phyloP scores from a whole-genome alignment of 306 rosid species.

The Senna siamea region DNA sequence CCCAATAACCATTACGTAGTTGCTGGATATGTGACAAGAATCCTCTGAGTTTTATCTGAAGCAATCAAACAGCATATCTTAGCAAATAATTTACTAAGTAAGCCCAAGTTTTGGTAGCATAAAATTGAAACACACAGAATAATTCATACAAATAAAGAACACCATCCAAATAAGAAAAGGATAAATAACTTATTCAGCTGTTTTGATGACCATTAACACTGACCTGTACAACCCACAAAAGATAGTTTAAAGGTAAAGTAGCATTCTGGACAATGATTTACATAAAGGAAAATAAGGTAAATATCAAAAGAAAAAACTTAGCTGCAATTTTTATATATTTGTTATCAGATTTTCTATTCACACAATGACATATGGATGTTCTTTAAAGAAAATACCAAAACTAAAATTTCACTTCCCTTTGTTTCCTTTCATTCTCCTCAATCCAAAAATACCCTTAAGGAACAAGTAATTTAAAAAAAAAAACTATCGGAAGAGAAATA shows the following conservation, averaged over 20 bases:
- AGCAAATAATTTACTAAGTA: constrained; percentile 26
- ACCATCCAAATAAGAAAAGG: neutral
- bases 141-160: neutral
- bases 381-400: too few species aligned
- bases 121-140: constrained; percentile 30
- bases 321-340: too few species aligned
- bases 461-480: neutral
- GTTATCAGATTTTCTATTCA: too few species aligned
- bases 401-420: too few species aligned
- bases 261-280: too few species aligned
- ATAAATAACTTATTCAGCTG: constrained; percentile 1
- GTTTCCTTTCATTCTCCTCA: too few species aligned
- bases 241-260: neutral
- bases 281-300: too few species aligned
- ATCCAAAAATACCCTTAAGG: neutral
- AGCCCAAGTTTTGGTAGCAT: constrained; percentile 30
- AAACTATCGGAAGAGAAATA: neutral
- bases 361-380: too few species aligned
- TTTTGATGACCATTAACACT: constrained; percentile 19
- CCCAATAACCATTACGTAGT: constrained; percentile 85
- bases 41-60: constrained; percentile 95
- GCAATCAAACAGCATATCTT: constrained; percentile 36
- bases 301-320: too few species aligned
- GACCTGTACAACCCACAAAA: neutral
- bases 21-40: constrained; percentile 88